phyloP scores from a whole-genome alignment of 2,329 filamentous ascomycete species.

The Hansfordia pulvinata region DNA sequence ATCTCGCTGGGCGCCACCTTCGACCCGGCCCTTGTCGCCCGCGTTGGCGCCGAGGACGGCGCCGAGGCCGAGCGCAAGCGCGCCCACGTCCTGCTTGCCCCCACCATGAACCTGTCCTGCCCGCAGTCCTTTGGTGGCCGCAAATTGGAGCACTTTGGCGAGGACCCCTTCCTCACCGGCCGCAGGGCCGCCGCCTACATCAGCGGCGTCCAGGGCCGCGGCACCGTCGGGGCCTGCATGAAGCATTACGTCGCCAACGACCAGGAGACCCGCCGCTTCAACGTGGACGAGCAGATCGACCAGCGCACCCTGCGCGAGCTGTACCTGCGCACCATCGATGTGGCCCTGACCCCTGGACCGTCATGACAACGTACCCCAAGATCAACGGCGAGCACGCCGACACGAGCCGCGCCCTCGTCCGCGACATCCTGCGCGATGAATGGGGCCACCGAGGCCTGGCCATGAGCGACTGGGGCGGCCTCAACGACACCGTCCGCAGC shows the following conservation, averaged over 20 bases:
- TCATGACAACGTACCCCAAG: constrained; percentile 58
- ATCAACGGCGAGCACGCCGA: constrained; percentile 50
- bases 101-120: constrained; percentile 6
- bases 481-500: constrained; percentile 18
- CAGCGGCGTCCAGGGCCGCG: constrained; percentile 23
- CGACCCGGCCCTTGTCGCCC: constrained; percentile 10
- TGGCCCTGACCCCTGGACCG: constrained; percentile 53
- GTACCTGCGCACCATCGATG: constrained; percentile 64
- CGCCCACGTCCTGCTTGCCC: constrained; percentile 6
- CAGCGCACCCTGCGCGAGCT: constrained; percentile 55
- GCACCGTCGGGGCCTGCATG: constrained; percentile 20
- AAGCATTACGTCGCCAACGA: constrained; percentile 43
- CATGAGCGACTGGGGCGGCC: constrained; percentile 24
- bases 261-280: constrained; percentile 54
- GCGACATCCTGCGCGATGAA: constrained; percentile 43
- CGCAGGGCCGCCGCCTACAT: constrained; percentile 35
- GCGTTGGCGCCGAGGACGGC: constrained; percentile 12
- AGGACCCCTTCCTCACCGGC: constrained; percentile 49
- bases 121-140: constrained; percentile 43
- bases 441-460: constrained; percentile 39
- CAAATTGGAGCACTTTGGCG: constrained; percentile 58
- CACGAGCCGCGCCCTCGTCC: constrained; percentile 40
- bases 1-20: constrained; percentile 15
- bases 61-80: constrained; percentile 13
- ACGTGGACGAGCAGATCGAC: constrained; percentile 48